Percentiles rank a stretch among this genome's conserved stretches.
These are phyloP conservation scores for Ophiostoma sp. DNA, from an alignment of 2,329 filamentous ascomycete species.

Conservation along the genomic window DNA sequence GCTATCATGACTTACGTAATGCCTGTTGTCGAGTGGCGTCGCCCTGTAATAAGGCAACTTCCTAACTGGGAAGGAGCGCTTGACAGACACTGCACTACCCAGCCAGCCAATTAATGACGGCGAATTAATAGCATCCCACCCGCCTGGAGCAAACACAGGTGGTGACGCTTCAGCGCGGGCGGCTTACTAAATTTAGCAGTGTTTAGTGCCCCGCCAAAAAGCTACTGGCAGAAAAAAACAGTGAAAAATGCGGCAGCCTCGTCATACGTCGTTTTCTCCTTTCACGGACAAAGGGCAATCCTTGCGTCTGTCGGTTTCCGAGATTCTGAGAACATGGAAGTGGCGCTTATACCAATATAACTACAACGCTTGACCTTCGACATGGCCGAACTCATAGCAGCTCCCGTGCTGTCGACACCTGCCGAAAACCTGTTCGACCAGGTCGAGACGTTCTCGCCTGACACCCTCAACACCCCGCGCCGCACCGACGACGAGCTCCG, in stretches of 20 bases:
- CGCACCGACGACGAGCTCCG: slow-evolving; percentile 62
- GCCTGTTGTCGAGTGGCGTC: not conserved
- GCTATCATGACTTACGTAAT: slow-evolving; percentile 3
- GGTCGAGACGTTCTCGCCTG: slow-evolving; percentile 36
- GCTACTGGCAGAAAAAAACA: slow-evolving; percentile 8
- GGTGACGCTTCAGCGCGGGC: too few relatives aligned
- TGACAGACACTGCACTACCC: not conserved
- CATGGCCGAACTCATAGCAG: slow-evolving; percentile 47
- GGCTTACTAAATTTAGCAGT: slow-evolving; percentile 15
- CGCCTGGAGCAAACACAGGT: not conserved
- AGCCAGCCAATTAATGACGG: slow-evolving; percentile 15
- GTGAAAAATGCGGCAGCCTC: slow-evolving; percentile 6
- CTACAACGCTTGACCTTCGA: not conserved
- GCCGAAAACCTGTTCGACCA: slow-evolving; percentile 55
- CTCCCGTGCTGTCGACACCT: slow-evolving; percentile 60
- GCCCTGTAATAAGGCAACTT: not conserved
- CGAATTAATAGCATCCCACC: slow-evolving; percentile 18
- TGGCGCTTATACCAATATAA: not conserved
- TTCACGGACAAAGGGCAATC: not conserved
- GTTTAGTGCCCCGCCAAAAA: slow-evolving; percentile 21
- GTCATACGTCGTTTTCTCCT: slow-evolving; percentile 8
- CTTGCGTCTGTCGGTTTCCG: not conserved
- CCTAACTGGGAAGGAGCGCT: slow-evolving; percentile 3
- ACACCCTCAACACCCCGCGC: slow-evolving; percentile 31
- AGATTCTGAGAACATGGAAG: not conserved